A percentile compares a stretch with the other conserved stretches of the same genome.
Evolutionary conservation across 768 basidiomycete genomes (phyloP).

Genomic region (Vararia minispora): DNA sequence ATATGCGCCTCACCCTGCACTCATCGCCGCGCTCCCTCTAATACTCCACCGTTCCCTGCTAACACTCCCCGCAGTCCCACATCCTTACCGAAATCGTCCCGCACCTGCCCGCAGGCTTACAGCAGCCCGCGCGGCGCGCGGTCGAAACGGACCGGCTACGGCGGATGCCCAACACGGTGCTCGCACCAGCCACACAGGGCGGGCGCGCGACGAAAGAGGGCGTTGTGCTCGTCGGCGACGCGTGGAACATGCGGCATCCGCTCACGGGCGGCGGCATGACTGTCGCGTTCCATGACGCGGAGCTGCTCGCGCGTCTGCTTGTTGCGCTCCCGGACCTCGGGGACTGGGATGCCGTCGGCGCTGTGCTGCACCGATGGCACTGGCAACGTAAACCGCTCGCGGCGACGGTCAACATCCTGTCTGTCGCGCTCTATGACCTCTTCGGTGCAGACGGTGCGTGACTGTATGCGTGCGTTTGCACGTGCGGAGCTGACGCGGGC

Average conservation of each 20-base stretch:
- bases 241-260: constrained; percentile 99
- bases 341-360: constrained; percentile 42
- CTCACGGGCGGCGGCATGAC: constrained; percentile 99
- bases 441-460: constrained; percentile 86
- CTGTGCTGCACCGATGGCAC: constrained; percentile 61
- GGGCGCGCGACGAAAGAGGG: constrained; percentile 42
- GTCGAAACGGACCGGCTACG: constrained; percentile 74
- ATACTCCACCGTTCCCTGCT: not conserved
- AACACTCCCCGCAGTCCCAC: constrained; percentile 35
- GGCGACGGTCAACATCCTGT: constrained; percentile 86
- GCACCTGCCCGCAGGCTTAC: constrained; percentile 67
- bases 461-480: not conserved
- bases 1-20: no score
- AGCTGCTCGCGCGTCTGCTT: constrained; percentile 57
- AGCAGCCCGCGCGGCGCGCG: constrained; percentile 50
- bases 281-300: constrained; percentile 82
- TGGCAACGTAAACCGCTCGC: constrained; percentile 78
- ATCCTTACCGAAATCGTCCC: constrained; percentile 69
- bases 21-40: not conserved
- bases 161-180: constrained; percentile 92
- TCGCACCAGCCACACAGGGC: constrained; percentile 68
- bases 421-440: constrained; percentile 86
- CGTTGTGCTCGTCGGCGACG: constrained; percentile 81
- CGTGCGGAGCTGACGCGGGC: constrained; percentile 1
- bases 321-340: constrained; percentile 28